A percentile compares a stretch with the other conserved stretches of the same genome.
phyloP scores from a whole-genome alignment of 306 rosid species.

The Sesbania bispinosa region DNA sequence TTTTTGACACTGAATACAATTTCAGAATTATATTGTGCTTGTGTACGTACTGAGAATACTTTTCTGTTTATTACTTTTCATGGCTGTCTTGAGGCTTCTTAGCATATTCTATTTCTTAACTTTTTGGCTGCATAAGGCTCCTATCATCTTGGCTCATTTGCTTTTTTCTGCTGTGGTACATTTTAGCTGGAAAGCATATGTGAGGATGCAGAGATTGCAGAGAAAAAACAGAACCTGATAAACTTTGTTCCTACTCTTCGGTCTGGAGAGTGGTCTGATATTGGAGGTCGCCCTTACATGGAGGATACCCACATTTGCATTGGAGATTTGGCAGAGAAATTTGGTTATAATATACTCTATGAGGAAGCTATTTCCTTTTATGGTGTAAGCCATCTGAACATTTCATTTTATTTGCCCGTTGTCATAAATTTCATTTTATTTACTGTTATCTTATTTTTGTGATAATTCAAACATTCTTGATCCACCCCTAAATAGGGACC shows the following conservation, averaged over 20 bases:
- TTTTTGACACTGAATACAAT: background rate
- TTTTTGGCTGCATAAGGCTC: background rate
- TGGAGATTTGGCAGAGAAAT: conserved; percentile 69
- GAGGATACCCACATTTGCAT: conserved; percentile 95
- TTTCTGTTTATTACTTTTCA: background rate
- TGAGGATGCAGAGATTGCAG: conserved; percentile 65
- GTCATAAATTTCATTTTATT: conserved; percentile 13
- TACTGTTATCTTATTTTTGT: background rate
- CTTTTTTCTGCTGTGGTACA: background rate
- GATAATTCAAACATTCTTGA: background rate
- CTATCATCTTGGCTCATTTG: background rate
- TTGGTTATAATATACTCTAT: conserved; percentile 32
- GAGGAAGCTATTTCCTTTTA: conserved; percentile 78
- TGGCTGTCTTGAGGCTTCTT: background rate
- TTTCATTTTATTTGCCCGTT: background rate
- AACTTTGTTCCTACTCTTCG: conserved; percentile 63
- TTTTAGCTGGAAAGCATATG: conserved; percentile 86
- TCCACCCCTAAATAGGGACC: no score
- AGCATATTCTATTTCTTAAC: background rate
- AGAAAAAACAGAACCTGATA: conserved; percentile 47
- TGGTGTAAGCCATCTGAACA: conserved; percentile 67
- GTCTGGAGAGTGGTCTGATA: conserved; percentile 95
- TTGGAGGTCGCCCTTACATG: conserved; percentile 71
- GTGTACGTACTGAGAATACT: background rate
- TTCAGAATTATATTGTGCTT: background rate